phyloP scores from a whole-genome alignment of 768 basidiomycete genomes.

The Rhodotorula toruloides region DNA sequence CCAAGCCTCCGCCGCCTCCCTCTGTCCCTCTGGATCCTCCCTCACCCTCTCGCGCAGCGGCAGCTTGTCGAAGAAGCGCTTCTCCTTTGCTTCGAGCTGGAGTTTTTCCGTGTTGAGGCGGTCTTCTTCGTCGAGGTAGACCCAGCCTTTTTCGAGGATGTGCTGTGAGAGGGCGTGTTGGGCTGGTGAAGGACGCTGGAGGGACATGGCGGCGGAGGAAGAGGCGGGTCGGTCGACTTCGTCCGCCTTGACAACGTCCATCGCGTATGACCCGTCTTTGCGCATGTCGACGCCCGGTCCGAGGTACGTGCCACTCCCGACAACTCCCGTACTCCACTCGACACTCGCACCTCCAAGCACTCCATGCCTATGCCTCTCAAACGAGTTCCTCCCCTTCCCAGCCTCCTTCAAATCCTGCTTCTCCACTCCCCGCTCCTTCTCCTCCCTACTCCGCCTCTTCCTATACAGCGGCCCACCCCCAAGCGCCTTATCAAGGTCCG shows the following conservation, averaged over 20 bases:
- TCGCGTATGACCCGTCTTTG: neutral
- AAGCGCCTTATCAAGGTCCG: neutral
- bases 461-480: constrained; percentile 1
- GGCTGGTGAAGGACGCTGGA: too few species aligned
- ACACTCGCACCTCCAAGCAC: constrained; percentile 17
- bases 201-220: neutral
- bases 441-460: neutral
- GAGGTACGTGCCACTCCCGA: constrained; percentile 17
- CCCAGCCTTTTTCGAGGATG: constrained; percentile 16
- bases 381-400: neutral
- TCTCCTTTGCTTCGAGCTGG: neutral
- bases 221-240: neutral
- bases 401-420: neutral
- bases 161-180: neutral
- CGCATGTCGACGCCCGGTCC: constrained; percentile 22
- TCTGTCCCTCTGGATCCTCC: neutral
- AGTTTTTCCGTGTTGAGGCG: constrained; percentile 8
- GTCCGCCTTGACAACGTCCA: neutral
- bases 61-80: neutral
- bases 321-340: constrained; percentile 28
- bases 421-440: neutral
- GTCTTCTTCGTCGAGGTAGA: constrained; percentile 15
- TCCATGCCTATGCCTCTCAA: constrained; percentile 16
- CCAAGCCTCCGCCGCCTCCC: constrained; percentile 13
- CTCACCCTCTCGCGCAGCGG: constrained; percentile 23